These are phyloP conservation scores for Pulveroboletus sp. DNA, from an alignment of 768 basidiomycete species.

Conservation along the genomic window DNA sequence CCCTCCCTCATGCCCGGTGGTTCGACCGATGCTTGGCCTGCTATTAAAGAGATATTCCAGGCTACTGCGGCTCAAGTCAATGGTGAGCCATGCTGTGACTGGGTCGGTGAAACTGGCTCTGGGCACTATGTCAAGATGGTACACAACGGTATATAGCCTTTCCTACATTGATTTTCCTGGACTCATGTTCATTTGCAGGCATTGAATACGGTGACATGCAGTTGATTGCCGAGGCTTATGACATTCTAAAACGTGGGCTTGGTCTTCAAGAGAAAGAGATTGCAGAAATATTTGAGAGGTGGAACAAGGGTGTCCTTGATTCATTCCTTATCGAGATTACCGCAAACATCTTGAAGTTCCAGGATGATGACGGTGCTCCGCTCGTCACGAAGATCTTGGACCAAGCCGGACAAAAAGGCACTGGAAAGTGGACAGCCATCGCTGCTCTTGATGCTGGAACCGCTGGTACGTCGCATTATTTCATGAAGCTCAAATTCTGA, in stretches of 20 bases:
- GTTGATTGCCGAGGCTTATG: conserved; percentile 97
- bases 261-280: conserved; percentile 86
- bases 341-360: conserved; percentile 93
- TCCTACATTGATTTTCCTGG: background rate
- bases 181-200: conserved; percentile 46
- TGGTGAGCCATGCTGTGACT: conserved; percentile 98
- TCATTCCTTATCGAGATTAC: conserved; percentile 99
- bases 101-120: conserved; percentile 95
- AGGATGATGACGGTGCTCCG: conserved; percentile 91
- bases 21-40: conserved; percentile 89
- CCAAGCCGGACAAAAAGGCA: conserved; percentile 97
- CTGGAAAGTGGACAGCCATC: conserved; percentile 99
- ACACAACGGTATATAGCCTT: conserved; percentile 69
- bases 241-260: conserved; percentile 96
- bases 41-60: conserved; percentile 99
- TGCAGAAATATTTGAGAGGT: conserved; percentile 87
- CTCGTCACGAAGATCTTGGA: conserved; percentile 94
- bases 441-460: conserved; percentile 92
- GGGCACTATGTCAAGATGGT: conserved; percentile 99
- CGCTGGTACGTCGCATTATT: conserved; percentile 52
- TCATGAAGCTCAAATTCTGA: conserved; percentile 6
- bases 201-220: conserved; percentile 99
- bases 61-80: conserved; percentile 93
- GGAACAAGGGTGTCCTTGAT: conserved; percentile 99
- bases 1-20: conserved; percentile 99